Evolutionary conservation across 1,284 basidiomycete genomes (phyloP).

Genomic region (Boletellus dicymbophilus): DNA sequence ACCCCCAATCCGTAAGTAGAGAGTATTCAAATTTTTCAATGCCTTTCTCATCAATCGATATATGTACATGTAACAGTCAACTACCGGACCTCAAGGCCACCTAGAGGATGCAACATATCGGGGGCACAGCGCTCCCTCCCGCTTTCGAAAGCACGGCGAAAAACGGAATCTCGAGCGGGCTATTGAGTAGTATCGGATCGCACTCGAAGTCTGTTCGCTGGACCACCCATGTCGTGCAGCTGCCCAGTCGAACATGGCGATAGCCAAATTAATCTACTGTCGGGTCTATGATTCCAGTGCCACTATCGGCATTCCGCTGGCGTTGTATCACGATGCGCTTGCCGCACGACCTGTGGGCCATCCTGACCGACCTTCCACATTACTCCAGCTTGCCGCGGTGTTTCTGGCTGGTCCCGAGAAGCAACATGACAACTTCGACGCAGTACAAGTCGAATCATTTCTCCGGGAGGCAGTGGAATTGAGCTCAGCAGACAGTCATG

Average conservation of each 20-base stretch:
- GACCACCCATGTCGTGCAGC: constrained; percentile 7
- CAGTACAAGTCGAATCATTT: background rate
- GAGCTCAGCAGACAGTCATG: background rate
- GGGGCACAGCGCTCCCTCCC: background rate
- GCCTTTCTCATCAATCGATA: background rate
- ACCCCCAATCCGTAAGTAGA: background rate
- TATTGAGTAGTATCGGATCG: background rate
- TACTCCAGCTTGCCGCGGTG: background rate
- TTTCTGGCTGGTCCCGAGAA: background rate
- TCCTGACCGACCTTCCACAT: background rate
- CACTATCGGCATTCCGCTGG: background rate
- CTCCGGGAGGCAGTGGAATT: background rate
- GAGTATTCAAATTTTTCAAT: no score
- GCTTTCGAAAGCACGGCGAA: background rate
- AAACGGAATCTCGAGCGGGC: constrained; percentile 2
- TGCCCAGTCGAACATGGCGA: constrained; percentile 10
- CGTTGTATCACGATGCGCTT: background rate
- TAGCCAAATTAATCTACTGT: background rate
- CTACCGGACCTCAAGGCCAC: background rate
- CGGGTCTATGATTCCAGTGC: background rate
- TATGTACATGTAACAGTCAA: background rate
- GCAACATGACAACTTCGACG: background rate
- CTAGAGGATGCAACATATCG: constrained; percentile 2
- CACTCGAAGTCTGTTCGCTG: constrained; percentile 6
- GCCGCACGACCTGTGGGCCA: background rate